Conservation (phyloP, 2,329 filamentous ascomycete genomes). For the Neoarthrinium moseri region DNA sequence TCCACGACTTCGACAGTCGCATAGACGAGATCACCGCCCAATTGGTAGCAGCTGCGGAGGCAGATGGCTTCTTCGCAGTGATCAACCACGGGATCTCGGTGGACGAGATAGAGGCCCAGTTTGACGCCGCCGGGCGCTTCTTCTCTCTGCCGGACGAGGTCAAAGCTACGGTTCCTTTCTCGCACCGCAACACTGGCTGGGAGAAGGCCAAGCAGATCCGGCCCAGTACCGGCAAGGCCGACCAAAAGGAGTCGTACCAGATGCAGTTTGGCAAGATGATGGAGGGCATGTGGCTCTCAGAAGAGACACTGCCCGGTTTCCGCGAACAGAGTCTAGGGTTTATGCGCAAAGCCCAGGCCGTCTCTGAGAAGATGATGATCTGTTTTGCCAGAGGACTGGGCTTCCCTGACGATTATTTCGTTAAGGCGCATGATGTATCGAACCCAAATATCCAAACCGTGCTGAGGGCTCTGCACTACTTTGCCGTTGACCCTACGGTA, state of each 20-base stretch:
- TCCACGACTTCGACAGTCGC: constrained; percentile 50
- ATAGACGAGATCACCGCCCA: constrained; percentile 52
- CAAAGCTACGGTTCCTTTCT: constrained; percentile 56
- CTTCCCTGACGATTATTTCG: constrained; percentile 56
- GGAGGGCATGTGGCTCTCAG: constrained; percentile 50
- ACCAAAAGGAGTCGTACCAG: constrained; percentile 63
- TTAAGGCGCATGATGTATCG: constrained; percentile 49
- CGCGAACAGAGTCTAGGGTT: constrained; percentile 42
- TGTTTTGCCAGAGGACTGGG: constrained; percentile 58
- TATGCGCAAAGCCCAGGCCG: constrained; percentile 51
- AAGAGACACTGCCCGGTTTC: constrained; percentile 48
- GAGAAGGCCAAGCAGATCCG: constrained; percentile 58
- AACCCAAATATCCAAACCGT: constrained; percentile 53
- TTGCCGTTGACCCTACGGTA: constrained; percentile 36
- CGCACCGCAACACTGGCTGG: constrained; percentile 57
- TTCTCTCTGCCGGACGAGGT: constrained; percentile 49
- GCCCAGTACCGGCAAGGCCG: constrained; percentile 56
- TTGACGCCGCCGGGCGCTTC: constrained; percentile 48
- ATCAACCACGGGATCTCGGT: constrained; percentile 52
- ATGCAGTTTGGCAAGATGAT: constrained; percentile 59
- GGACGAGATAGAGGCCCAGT: constrained; percentile 49
- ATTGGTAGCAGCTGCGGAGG: constrained; percentile 53
- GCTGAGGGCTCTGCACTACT: constrained; percentile 57
- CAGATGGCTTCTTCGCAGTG: constrained; percentile 60
- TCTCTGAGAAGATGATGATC: constrained; percentile 56